phyloP scores from a whole-genome alignment of 2,329 filamentous ascomycete genomes.

The Juglanconis oblonga region DNA sequence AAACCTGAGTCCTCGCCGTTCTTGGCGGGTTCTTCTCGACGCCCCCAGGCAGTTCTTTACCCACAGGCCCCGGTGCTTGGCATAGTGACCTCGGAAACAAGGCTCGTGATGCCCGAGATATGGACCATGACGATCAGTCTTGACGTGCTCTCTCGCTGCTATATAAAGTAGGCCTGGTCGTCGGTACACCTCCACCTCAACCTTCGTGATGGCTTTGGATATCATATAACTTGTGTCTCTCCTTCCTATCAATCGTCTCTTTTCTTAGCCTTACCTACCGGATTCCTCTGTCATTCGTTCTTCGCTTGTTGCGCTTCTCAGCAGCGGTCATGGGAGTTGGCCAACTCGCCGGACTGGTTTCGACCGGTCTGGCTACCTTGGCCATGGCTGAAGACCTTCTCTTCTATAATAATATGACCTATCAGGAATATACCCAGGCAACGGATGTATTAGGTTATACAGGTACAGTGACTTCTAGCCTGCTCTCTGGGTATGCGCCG shows the following conservation, averaged over 20 bases:
- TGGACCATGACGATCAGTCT: not conserved
- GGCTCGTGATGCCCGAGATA: conserved; percentile 13
- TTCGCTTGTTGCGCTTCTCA: not conserved
- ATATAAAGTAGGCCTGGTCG: conserved; percentile 16
- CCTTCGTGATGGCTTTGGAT: not conserved
- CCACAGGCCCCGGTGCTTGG: not conserved
- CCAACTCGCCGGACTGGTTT: conserved; percentile 14
- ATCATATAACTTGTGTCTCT: conserved; percentile 17
- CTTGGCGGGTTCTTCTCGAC: not conserved
- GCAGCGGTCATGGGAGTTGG: conserved; percentile 9
- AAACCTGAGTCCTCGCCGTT: conserved; percentile 7
- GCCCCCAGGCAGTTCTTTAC: conserved; percentile 3
- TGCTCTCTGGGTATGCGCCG: not conserved
- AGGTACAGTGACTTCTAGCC: conserved; percentile 8
- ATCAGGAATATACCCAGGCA: conserved; percentile 23
- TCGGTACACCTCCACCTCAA: conserved; percentile 2
- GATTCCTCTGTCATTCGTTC: not conserved
- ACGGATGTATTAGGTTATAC: conserved; percentile 18
- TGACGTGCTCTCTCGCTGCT: not conserved
- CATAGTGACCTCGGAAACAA: not conserved
- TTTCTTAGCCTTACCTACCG: not conserved
- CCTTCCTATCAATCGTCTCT: conserved; percentile 9
- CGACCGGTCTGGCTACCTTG: conserved; percentile 14
- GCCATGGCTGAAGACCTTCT: conserved; percentile 23
- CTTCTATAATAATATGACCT: conserved; percentile 24